These are phyloP conservation scores for Lasiosphaeris hirsuta DNA, from an alignment of 495 filamentous ascomycete genomes.

Conservation along the genomic window DNA sequence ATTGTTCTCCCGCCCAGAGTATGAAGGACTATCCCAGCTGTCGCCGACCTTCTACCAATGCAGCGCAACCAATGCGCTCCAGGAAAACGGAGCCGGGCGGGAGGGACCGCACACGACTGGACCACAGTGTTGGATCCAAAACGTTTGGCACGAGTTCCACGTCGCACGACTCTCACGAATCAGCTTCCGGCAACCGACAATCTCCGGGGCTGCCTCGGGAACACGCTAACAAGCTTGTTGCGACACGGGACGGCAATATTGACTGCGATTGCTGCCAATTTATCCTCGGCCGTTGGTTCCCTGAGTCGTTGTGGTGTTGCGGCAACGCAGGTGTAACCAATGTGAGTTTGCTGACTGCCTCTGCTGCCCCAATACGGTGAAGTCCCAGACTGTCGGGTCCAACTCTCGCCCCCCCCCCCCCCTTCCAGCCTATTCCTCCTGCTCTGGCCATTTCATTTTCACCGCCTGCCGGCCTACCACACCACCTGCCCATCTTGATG, in stretches of 20 bases:
- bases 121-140: no score
- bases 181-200: neutral
- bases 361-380: no score
- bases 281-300: neutral
- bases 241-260: neutral
- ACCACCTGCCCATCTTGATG: neutral
- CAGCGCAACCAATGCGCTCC: slow-evolving; percentile 1
- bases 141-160: neutral
- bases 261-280: neutral
- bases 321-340: neutral
- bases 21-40: neutral
- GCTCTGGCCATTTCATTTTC: slow-evolving; percentile 7
- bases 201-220: neutral
- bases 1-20: neutral
- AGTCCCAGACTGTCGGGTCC: slow-evolving; percentile 34
- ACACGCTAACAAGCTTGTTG: neutral
- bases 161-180: neutral
- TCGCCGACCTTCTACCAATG: neutral
- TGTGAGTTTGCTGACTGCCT: neutral
- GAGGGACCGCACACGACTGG: neutral
- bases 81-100: neutral
- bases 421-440: slow-evolving; percentile 7
- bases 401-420: neutral
- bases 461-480: slow-evolving; percentile 1
- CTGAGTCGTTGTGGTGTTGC: neutral